Conservation (phyloP, 192 early-diverging fungal species). For the Coemansia sp. region DNA sequence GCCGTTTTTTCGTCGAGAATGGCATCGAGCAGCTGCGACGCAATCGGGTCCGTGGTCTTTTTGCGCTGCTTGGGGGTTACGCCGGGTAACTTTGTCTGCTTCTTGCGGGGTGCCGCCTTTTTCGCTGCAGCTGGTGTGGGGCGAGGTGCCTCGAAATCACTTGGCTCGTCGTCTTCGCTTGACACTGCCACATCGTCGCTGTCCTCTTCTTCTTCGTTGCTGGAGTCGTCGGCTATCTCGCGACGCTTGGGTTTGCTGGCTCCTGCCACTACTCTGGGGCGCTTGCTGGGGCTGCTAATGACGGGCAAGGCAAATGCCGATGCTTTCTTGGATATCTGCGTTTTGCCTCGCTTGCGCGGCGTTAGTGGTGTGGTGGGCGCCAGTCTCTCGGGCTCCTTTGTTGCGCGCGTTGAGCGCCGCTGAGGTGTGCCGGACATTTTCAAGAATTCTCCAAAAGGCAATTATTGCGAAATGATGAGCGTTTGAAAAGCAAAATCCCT, state of each 20-base stretch:
- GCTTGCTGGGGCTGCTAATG: constrained; percentile 10
- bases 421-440: constrained; percentile 32
- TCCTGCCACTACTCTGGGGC: constrained; percentile 15
- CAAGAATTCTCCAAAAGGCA: not conserved
- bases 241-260: constrained; percentile 1
- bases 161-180: constrained; percentile 21
- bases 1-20: constrained; percentile 55
- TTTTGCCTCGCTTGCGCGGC: constrained; percentile 35
- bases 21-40: constrained; percentile 37
- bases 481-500: not conserved
- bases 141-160: constrained; percentile 29
- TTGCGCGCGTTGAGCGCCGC: constrained; percentile 40
- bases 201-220: not conserved
- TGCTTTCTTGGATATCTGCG: not conserved
- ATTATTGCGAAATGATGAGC: not conserved
- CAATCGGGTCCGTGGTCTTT: not conserved
- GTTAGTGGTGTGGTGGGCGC: constrained; percentile 15
- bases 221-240: not conserved
- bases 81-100: not conserved
- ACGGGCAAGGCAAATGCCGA: constrained; percentile 27
- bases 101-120: constrained; percentile 18
- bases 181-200: not conserved
- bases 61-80: constrained; percentile 1
- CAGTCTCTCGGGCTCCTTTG: constrained; percentile 35
- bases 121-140: constrained; percentile 5